A percentile compares a stretch with the other conserved stretches of the same genome.
phyloP scores from a whole-genome alignment of 2,329 filamentous ascomycete genomes.

The Pseudonectria buxi region DNA sequence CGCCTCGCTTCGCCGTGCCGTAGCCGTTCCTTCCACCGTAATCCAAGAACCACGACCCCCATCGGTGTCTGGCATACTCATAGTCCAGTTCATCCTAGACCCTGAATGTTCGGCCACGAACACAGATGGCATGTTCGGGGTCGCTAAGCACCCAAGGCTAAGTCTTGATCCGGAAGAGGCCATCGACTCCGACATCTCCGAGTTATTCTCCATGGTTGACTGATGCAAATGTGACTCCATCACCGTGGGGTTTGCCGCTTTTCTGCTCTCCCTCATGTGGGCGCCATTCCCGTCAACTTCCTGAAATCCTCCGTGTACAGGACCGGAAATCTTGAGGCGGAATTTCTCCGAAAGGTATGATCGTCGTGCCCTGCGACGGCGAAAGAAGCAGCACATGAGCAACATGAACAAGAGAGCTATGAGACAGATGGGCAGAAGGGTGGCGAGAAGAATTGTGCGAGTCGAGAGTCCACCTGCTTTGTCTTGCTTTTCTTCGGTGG shows the following conservation, averaged over 20 bases:
- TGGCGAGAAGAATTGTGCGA: slow-evolving; percentile 34
- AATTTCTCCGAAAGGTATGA: slow-evolving; percentile 24
- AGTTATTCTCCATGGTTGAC: slow-evolving; percentile 13
- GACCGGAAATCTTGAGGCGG: slow-evolving; percentile 27
- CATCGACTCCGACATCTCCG: slow-evolving; percentile 17
- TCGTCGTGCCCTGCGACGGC: slow-evolving; percentile 23
- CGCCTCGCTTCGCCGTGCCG: slow-evolving; percentile 17
- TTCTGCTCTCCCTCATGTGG: slow-evolving; percentile 17
- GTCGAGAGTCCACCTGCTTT: slow-evolving; percentile 21
- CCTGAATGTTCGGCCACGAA: slow-evolving; percentile 20
- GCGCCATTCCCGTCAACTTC: slow-evolving; percentile 20
- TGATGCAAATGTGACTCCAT: slow-evolving; percentile 7
- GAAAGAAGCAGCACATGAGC: slow-evolving; percentile 27
- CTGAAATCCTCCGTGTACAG: slow-evolving; percentile 21
- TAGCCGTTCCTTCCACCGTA: slow-evolving; percentile 25
- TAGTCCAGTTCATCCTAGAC: slow-evolving; percentile 12
- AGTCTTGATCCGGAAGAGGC: slow-evolving; percentile 20
- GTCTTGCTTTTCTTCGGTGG: slow-evolving; percentile 7
- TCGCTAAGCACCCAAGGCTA: slow-evolving; percentile 18
- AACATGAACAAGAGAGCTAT: slow-evolving; percentile 27
- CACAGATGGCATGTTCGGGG: slow-evolving; percentile 17
- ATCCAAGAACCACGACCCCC: slow-evolving; percentile 29
- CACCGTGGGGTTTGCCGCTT: slow-evolving; percentile 5
- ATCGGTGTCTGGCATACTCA: slow-evolving; percentile 15
- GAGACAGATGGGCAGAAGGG: slow-evolving; percentile 37